phyloP scores from a whole-genome alignment of 306 rosid genomes.

The Biancaea sappan region DNA sequence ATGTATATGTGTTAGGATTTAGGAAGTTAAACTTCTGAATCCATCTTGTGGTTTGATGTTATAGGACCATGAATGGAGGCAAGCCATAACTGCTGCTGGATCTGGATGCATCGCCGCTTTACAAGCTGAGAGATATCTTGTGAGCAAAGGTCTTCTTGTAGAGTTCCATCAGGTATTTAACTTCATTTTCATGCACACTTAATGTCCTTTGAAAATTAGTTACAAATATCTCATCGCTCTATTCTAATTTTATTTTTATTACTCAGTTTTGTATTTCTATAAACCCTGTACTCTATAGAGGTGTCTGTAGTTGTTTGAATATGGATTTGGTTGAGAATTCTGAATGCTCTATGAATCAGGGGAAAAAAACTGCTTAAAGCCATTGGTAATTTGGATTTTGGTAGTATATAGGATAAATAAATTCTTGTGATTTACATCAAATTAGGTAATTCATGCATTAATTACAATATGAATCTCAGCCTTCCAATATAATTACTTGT shows the following conservation, averaged over 20 bases:
- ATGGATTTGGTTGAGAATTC: background rate
- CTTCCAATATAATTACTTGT: slow-evolving; percentile 11
- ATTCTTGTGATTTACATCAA: background rate
- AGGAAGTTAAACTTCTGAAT: background rate
- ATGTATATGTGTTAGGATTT: background rate
- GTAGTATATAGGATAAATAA: background rate
- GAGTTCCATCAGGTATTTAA: slow-evolving; percentile 77
- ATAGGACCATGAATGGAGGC: slow-evolving; percentile 82
- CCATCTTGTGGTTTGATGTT: slow-evolving; percentile 14
- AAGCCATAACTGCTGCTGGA: slow-evolving; percentile 77
- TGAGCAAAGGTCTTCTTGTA: slow-evolving; percentile 52
- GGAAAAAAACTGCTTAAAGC: background rate
- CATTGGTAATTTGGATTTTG: background rate
- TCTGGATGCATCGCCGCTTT: slow-evolving; percentile 77
- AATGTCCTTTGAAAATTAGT: background rate
- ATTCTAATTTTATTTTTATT: background rate
- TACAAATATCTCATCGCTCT: background rate
- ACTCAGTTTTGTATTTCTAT: background rate
- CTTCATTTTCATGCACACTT: background rate
- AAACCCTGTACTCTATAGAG: background rate
- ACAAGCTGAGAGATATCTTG: slow-evolving; percentile 79
- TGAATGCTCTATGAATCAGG: background rate
- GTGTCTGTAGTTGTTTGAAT: background rate
- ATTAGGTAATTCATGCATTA: background rate
- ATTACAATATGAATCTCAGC: background rate